Conservation (phyloP, 768 basidiomycete genomes). For the Rubroboletus pulcherrimus region DNA sequence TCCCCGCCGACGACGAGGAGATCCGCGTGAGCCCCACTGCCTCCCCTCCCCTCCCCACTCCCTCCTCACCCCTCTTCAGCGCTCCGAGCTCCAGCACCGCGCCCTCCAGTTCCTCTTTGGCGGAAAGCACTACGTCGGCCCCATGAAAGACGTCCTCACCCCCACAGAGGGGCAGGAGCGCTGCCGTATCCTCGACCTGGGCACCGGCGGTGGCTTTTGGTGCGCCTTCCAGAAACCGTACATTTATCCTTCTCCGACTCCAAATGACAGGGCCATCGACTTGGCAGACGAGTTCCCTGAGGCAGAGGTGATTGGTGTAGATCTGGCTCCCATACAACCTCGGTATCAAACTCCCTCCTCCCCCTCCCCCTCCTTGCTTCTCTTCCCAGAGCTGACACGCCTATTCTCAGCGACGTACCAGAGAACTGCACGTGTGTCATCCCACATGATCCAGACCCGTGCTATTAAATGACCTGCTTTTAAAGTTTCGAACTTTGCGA, state of each 20-base stretch:
- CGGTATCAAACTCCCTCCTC: constrained; percentile 38
- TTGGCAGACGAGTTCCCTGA: constrained; percentile 70
- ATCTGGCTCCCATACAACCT: constrained; percentile 71
- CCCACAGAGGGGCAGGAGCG: constrained; percentile 29
- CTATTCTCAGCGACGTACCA: constrained; percentile 50
- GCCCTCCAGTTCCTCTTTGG: constrained; percentile 64
- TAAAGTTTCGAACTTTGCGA: constrained; percentile 70
- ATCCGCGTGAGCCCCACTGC: constrained; percentile 43
- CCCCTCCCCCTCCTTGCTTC: not conserved
- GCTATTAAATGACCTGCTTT: constrained; percentile 1
- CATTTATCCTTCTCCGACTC: not conserved
- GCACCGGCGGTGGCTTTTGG: constrained; percentile 66
- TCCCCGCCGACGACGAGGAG: constrained; percentile 67
- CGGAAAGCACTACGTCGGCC: constrained; percentile 64
- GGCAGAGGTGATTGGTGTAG: constrained; percentile 64
- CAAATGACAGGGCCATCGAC: constrained; percentile 55
- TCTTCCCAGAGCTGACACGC: constrained; percentile 11
- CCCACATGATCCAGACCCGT: not conserved
- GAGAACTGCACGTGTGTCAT: constrained; percentile 67
- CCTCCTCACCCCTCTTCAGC: constrained; percentile 36
- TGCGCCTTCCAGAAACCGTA: constrained; percentile 24
- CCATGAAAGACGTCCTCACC: constrained; percentile 53
- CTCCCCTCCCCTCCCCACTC: not conserved
- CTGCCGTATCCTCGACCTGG: constrained; percentile 57
- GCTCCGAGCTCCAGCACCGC: constrained; percentile 59